Conservation (phyloP, 305 asterid genomes). For the Rubia peregrina region DNA sequence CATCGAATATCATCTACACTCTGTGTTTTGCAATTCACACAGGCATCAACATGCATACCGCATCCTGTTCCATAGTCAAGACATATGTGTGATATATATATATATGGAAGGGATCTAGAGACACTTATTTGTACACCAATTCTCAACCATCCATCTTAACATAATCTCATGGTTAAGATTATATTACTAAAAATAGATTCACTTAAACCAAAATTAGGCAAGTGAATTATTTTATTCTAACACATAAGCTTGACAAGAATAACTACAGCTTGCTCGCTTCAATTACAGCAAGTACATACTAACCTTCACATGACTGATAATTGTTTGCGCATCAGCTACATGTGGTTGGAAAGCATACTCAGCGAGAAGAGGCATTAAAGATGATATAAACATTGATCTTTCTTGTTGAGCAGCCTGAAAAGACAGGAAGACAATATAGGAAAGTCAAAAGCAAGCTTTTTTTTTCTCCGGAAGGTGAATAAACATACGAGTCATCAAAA, state of each 20-base stretch:
- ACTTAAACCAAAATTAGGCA: background rate
- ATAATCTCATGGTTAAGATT: too few relatives aligned
- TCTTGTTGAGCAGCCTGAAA: constrained; percentile 94
- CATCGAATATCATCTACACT: background rate
- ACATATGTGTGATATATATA: too few relatives aligned
- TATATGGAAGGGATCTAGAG: too few relatives aligned
- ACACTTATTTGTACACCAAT: too few relatives aligned
- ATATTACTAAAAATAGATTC: too few relatives aligned
- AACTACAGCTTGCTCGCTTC: background rate
- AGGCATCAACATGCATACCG: too few relatives aligned
- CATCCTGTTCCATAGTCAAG: too few relatives aligned
- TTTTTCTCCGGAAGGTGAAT: background rate
- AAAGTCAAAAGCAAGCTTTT: background rate
- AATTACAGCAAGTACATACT: constrained; percentile 8
- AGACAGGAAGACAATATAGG: constrained; percentile 25
- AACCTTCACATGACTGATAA: constrained; percentile 93
- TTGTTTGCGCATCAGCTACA: constrained; percentile 87
- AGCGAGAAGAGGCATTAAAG: constrained; percentile 90
- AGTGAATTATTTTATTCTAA: background rate
- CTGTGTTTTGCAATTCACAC: too few relatives aligned
- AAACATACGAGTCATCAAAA: background rate
- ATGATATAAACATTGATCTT: constrained; percentile 65
- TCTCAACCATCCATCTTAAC: too few relatives aligned
- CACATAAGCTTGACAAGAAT: background rate
- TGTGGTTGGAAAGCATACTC: constrained; percentile 92